phyloP scores from a whole-genome alignment of 2,329 filamentous ascomycete genomes.

The Lizonia empirigonia region DNA sequence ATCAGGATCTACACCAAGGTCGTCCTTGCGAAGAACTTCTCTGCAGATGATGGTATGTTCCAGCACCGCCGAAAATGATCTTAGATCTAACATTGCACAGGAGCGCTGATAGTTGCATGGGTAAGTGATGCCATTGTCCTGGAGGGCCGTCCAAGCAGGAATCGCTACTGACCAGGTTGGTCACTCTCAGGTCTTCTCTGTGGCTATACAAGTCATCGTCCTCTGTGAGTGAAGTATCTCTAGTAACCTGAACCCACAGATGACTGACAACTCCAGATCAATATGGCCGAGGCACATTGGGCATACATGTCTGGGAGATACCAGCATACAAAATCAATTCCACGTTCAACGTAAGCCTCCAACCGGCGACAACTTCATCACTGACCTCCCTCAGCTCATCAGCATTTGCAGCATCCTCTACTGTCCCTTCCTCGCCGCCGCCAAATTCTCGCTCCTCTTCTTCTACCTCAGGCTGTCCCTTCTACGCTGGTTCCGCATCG shows the following conservation, averaged over 20 bases:
- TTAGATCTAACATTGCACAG: slow-evolving; percentile 2
- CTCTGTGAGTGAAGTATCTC: slow-evolving; percentile 13
- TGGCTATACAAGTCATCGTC: slow-evolving; percentile 17
- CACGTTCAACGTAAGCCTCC: slow-evolving; percentile 14
- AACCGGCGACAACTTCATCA: not conserved
- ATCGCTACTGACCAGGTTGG: not conserved
- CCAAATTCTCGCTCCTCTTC: slow-evolving; percentile 26
- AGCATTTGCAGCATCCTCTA: slow-evolving; percentile 1
- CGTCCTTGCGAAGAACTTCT: slow-evolving; percentile 24
- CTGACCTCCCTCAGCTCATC: not conserved
- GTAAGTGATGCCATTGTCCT: not conserved
- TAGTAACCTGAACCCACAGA: too few relatives aligned
- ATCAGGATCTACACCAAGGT: slow-evolving; percentile 36
- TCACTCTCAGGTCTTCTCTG: slow-evolving; percentile 11
- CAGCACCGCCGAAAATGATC: too few relatives aligned
- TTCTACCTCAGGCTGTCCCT: slow-evolving; percentile 28
- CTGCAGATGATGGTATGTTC: slow-evolving; percentile 37
- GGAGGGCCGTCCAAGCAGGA: not conserved
- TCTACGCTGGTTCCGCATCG: slow-evolving; percentile 11
- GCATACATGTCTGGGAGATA: slow-evolving; percentile 30
- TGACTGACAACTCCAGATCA: slow-evolving; percentile 12
- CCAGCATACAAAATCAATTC: slow-evolving; percentile 14
- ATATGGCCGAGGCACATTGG: slow-evolving; percentile 19
- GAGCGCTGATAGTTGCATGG: slow-evolving; percentile 20
- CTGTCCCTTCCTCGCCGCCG: slow-evolving; percentile 22